Evolutionary conservation across 2,329 filamentous ascomycete genomes (phyloP).

Genomic region (Pseudogymnoascus sp.): DNA sequence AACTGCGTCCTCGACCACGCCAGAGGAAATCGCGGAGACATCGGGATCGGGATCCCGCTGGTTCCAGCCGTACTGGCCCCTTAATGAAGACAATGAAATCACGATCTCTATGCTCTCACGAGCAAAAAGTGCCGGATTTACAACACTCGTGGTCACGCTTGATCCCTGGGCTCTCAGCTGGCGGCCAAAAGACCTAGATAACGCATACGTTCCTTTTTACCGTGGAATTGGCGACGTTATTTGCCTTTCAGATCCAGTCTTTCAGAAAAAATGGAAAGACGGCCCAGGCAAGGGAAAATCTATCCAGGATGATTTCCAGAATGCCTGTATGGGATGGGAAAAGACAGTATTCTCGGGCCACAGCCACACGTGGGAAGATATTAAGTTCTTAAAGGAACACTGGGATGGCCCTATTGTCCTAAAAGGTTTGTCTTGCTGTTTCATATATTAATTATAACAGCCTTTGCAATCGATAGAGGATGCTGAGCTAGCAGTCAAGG

Average conservation of each 20-base stretch:
- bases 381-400: constrained; percentile 52
- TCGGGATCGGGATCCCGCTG: constrained; percentile 49
- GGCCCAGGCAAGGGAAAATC: constrained; percentile 37
- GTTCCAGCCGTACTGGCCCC: constrained; percentile 57
- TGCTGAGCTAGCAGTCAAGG: constrained; percentile 52
- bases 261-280: constrained; percentile 45
- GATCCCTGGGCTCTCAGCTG: constrained; percentile 60
- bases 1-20: constrained; percentile 40
- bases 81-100: constrained; percentile 49
- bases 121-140: constrained; percentile 48
- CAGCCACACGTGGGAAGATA: constrained; percentile 57
- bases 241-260: constrained; percentile 53
- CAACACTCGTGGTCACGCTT: constrained; percentile 52
- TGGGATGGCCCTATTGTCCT: constrained; percentile 54
- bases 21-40: constrained; percentile 51
- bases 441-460: not conserved
- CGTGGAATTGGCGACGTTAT: constrained; percentile 53
- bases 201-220: constrained; percentile 57
- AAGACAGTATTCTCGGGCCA: constrained; percentile 58
- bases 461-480: constrained; percentile 46
- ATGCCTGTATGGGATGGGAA: constrained; percentile 55
- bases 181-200: constrained; percentile 51
- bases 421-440: constrained; percentile 23
- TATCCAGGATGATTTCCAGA: constrained; percentile 45
- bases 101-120: constrained; percentile 49